These are phyloP conservation scores for Mollisiaceae sp. DNA, from an alignment of 2,329 filamentous ascomycete species.

Conservation along the genomic window DNA sequence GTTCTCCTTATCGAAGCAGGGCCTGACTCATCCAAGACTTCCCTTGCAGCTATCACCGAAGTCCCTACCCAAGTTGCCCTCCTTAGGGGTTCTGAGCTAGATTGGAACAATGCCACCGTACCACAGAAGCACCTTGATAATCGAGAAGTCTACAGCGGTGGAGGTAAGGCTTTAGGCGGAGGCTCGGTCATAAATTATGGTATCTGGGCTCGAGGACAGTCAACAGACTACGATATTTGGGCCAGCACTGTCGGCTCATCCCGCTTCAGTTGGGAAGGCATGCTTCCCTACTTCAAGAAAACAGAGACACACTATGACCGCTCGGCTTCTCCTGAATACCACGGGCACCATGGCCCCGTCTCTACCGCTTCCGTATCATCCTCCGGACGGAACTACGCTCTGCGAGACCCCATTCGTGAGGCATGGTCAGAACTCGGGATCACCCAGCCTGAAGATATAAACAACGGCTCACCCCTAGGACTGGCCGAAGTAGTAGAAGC, in stretches of 20 bases:
- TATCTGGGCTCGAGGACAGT: slow-evolving; percentile 50
- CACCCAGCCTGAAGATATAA: slow-evolving; percentile 36
- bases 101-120: slow-evolving; percentile 45
- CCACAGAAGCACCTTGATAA: slow-evolving; percentile 38
- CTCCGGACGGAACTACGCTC: slow-evolving; percentile 46
- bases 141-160: slow-evolving; percentile 37
- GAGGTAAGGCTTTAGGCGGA: slow-evolving; percentile 49
- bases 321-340: slow-evolving; percentile 23
- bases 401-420: slow-evolving; percentile 44
- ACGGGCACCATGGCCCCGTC: slow-evolving; percentile 42
- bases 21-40: slow-evolving; percentile 31
- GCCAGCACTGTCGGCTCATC: slow-evolving; percentile 46
- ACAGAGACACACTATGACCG: slow-evolving; percentile 42
- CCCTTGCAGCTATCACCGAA: neutral
- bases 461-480: slow-evolving; percentile 40
- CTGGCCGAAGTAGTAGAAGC: slow-evolving; percentile 42
- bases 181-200: slow-evolving; percentile 48
- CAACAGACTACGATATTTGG: slow-evolving; percentile 53
- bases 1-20: slow-evolving; percentile 49
- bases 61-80: neutral
- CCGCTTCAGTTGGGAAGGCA: slow-evolving; percentile 52
- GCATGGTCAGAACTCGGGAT: slow-evolving; percentile 47
- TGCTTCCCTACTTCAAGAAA: slow-evolving; percentile 52
- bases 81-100: slow-evolving; percentile 29
- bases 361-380: slow-evolving; percentile 33